Evolutionary conservation across 2,329 filamentous ascomycete species (phyloP), one percentile per base, ranked within the genome.

Genomic region (Clarireedia hainanense): DNA sequence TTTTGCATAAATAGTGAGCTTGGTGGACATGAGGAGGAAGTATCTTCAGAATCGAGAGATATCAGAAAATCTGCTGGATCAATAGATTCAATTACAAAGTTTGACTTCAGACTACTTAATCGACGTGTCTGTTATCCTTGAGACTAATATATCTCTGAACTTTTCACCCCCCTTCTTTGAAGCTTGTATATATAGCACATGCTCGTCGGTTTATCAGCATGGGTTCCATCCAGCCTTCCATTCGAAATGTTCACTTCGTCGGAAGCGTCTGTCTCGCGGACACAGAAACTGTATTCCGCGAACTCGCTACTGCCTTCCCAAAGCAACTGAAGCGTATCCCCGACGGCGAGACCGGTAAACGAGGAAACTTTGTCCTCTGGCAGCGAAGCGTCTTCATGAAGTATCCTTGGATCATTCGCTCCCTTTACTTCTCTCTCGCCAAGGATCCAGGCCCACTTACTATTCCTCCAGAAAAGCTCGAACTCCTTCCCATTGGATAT

Each of bases 331-430:
- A 61, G 26, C 67, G 68, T 36, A 68, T 75, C 3, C 72, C 73
- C 3, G 74, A 75, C 58, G 73, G 73, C 47, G 73, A 76, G 58
- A 70, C 71, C 6, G 71, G 65, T 14, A 46, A 66, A 42, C 66
- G 73, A 27, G 48, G 65, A 7, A 63, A 61, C 30, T 74, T 69
- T 52, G 66, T 70, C 14, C 50, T 52, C 37, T 74, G 66, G 60
- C 73, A 73, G 59, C 55, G 60, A 26, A 50, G 58, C 14, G 57
- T 68, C 24, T 72, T 74, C 60, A 49, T 56, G 24, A 62, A 47
- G 36, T 43, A 43, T 34, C 53, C 55, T 45, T 56, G 7, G 51
- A 54, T 26, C 39, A 56, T 57, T 17, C 56, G 40, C 43, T 51
- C 50, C 40, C 47, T 42, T 5, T 49, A 54, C 23, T 50, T 55